Evolutionary conservation across 257 asterid species (phyloP).

Genomic region (Ajuga chamaepitys): DNA sequence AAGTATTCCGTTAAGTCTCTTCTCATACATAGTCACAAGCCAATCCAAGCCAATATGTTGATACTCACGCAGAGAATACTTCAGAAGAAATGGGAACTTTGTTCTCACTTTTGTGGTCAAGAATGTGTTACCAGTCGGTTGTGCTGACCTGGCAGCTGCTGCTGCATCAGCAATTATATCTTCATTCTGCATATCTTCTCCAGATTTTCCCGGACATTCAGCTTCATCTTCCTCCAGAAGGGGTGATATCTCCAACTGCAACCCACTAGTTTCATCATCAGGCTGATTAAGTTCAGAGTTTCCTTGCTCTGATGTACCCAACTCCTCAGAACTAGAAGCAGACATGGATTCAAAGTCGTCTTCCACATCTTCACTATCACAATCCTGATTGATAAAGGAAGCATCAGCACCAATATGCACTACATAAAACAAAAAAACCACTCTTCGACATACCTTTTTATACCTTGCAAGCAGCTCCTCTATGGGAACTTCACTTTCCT

Average conservation of each 20-base stretch:
- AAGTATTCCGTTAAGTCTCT: slow-evolving; percentile 95
- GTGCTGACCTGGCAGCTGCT: slow-evolving; percentile 97
- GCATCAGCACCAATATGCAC: slow-evolving; percentile 18
- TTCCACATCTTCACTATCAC: slow-evolving; percentile 32
- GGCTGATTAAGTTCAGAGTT: slow-evolving; percentile 32
- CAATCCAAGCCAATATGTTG: slow-evolving; percentile 99
- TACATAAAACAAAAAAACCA: slow-evolving; percentile 12
- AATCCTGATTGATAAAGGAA: slow-evolving; percentile 40
- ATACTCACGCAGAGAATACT: slow-evolving; percentile 96
- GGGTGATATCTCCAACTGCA: slow-evolving; percentile 27
- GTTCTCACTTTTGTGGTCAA: slow-evolving; percentile 91
- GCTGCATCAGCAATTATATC: slow-evolving; percentile 93
- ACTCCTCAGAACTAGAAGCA: slow-evolving; percentile 60
- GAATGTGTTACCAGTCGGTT: slow-evolving; percentile 98
- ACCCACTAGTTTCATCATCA: slow-evolving; percentile 36
- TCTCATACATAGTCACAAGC: slow-evolving; percentile 99
- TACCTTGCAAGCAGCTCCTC: slow-evolving; percentile 93
- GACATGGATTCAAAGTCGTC: slow-evolving; percentile 38
- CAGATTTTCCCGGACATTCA: slow-evolving; percentile 42
- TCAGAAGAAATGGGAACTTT: slow-evolving; percentile 92
- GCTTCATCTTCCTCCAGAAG: slow-evolving; percentile 39
- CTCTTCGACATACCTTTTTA: slow-evolving; percentile 61
- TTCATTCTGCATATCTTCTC: slow-evolving; percentile 61
- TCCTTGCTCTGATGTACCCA: slow-evolving; percentile 35
- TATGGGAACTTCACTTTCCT: slow-evolving; percentile 81